A percentile compares a stretch with the other conserved stretches of the same genome.
Conservation (phyloP, 225 moss, liverwort and hornwort species). For the Takakia lepidozioides region DNA sequence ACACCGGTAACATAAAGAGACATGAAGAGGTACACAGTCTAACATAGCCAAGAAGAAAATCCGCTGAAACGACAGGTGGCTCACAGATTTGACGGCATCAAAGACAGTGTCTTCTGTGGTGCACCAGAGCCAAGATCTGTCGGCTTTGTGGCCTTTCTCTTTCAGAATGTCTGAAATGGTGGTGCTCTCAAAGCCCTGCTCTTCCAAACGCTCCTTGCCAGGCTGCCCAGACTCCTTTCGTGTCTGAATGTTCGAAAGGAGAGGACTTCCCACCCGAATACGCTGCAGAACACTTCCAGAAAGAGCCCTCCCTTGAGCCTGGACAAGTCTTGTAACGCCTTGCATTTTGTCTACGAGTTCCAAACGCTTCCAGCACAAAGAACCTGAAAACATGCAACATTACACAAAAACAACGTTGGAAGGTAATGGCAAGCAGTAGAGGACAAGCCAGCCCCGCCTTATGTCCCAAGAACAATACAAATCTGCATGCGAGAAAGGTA, state of each 20-base stretch:
- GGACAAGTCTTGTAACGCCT: conserved; percentile 53
- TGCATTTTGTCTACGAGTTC: conserved; percentile 95
- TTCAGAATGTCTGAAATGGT: conserved; percentile 82
- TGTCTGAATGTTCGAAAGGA: conserved; percentile 16
- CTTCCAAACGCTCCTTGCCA: conserved; percentile 46
- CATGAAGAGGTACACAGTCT: no score
- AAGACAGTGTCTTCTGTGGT: conserved; percentile 81
- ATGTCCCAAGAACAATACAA: no score
- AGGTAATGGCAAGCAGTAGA: no score
- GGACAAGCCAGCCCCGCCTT: no score
- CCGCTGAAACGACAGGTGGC: no score
- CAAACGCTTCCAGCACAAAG: no score
- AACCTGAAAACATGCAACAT: no score
- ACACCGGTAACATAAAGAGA: no score
- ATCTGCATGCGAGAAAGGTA: no score
- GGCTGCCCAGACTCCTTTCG: conserved; percentile 38
- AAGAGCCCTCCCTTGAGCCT: conserved; percentile 44
- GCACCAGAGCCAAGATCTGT: conserved; percentile 90
- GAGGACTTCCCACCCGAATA: conserved; percentile 38
- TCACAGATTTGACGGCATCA: conserved; percentile 90
- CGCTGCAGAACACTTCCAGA: conserved; percentile 57
- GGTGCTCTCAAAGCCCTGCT: conserved; percentile 89
- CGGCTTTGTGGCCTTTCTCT: conserved; percentile 60
- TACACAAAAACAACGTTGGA: no score
- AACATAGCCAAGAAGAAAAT: background rate